Evolutionary conservation across 1,284 basidiomycete species (phyloP), one percentile per base, ranked within the genome.

Genomic region (Earliella scabrosa): DNA sequence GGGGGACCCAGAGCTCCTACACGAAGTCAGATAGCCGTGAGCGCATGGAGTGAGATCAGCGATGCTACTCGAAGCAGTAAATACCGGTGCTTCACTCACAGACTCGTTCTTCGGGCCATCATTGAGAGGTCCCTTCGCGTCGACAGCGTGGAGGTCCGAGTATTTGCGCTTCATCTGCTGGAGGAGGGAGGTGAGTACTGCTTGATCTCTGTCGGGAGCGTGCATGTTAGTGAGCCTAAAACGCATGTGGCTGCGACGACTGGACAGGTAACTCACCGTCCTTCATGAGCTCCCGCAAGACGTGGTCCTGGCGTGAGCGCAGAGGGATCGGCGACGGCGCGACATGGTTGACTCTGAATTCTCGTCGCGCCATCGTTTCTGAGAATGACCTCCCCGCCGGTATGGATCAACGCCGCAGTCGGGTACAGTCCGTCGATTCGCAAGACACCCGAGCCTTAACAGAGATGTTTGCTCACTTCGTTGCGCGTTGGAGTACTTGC

Each of bases 251-350:
- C n/a, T n/a, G n/a, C n/a, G n/a, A n/a, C n/a, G n/a, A n/a, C n/a
- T n/a, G n/a, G n/a, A n/a, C n/a, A n/a, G n/a, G n/a, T n/a, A n/a
- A 34, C 58, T 20, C 31, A 66, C 68, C 79, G 1, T 63, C 59
- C 2, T 68, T 58, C 0, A 73, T 75, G 34, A 79, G 52, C 11
- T 67, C 66, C 9, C 74, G 72, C 0, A 78, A 78, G 7, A 58
- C 48, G 54, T 54, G 44, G 10, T 54, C 39, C 6, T 78, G 50
- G 64, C 73, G 56, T 20, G 44, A 70, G 23, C 71, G 54, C 63
- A 82, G 75, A 56, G 77, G 73, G 55, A 80, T 58, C 49, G 72
- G 67, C 2, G 82, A 79, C 0, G 78, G 73, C 16, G 75, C 67
- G 8, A 71, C 69, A 54, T 71, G 78, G 5, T 49, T 45, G 31